Base-by-base conservation (phyloP, 164 flowering plant genomes). In the Aristolochia fimbriata region DNA sequence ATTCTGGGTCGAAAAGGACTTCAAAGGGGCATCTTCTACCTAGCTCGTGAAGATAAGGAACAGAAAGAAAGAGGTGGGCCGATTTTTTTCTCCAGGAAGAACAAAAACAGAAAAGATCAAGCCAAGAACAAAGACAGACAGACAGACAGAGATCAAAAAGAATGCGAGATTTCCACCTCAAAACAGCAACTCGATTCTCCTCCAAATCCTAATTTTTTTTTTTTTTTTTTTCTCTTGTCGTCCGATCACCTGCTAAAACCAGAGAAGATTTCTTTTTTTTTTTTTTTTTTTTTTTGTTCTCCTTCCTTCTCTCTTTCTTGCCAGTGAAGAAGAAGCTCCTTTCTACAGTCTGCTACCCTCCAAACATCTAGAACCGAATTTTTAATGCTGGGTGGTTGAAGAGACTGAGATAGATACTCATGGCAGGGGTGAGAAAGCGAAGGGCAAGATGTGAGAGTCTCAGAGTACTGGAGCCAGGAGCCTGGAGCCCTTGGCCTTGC, bases 1-100 rank as follows among this genome's bases (percentile, higher is more conserved):
- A 71, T 69, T 62, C 70, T 46, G 24, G 49, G 57, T 31, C 55
- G 76, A 65, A 51, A 65, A 59, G 55, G 59, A 62, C 56, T 9
- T 20, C 23, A 15, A 23, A 52, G 23, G 15, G 12, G 56, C 56
- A 52, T 52, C 56, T 52, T 52, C 56, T 8, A 52, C 23, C 56
- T 22, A 52, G 56, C 56, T 27, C 56, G 23, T 50, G 53, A 50
- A 22, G 53, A 23, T 23, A 52, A 52, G 56, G 56, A 52, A 22
- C 15, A 22, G 56, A 23, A 52, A 50, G 53, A 23, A 52, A 50
- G 53, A 50, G 19, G 53, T 19, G 53, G 22, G 20, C 12, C 12
- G 43, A 37, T 3, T 37, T 7, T 7, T 37, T 7, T 31, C 37
- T 10, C 43, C 43, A 37, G 1, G 9, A 37, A 37, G 43, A 37